Base-by-base conservation (phyloP, 148 eudicot genomes). In the Mesembryanthemum crystallinum region DNA sequence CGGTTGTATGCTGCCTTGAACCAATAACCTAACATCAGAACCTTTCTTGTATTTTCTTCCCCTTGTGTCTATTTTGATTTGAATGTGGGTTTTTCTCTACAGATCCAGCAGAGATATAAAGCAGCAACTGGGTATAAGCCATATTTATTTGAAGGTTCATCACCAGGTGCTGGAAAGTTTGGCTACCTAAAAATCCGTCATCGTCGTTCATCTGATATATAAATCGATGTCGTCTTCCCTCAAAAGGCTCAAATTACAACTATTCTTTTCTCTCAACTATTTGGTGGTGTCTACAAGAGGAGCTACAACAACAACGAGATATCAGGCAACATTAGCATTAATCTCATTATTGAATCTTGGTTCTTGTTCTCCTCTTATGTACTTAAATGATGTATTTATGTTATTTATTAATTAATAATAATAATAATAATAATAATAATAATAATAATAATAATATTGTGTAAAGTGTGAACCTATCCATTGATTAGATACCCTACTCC, bases 91-190 rank as follows among this genome's bases (percentile, higher is more conserved):
- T 54, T 71, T 51, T 35, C 51, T 23, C 29, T 76, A 39, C 92
- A 95, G 98, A 87, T 95, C 75, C 93, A 92, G 84, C 88, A 83
- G 83, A 89, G 85, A 85, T 92, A 95, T 82, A 88, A 80, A 85
- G 86, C 76, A 78, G 94, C 91, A 55, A 95, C 98, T 1, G 98
- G 98, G 32, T 89, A 90, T 72, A 52, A 82, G 80, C 97, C 98
- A 52, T 80, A 89, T 78, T 23, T 95, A 45, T 90, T 95, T 64
- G 98, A 95, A 81, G 98, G 98, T 73, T 95, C 98, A 28, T 95
- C 98, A 20, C 98, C 96, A 30, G 98, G 98, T 23, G 98, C 98
- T 8, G 98, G 97, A 73, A 92, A 80, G 77, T 95, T 95, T 63
- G 98, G 98, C 52, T 84, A 95, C 75, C 84, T 95, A 13, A 89